Percentiles rank a stretch among this genome's conserved stretches.
Conservation (phyloP, 208 protist genomes). For the Acanthamoeba rhysodes region DNA sequence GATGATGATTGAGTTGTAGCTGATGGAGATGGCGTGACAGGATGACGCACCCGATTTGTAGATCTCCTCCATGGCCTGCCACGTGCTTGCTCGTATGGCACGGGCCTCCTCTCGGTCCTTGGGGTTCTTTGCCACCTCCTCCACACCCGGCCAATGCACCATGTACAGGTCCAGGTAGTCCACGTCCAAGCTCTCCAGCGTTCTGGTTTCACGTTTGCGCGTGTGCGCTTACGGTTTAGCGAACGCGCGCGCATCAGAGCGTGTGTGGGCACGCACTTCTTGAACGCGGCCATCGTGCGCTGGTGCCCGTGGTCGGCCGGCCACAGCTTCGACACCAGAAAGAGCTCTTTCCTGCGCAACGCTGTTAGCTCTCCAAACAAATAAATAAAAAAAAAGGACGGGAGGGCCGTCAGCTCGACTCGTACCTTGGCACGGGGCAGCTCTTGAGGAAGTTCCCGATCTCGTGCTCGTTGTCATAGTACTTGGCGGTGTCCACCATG, state of each 20-base stretch:
- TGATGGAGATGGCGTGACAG: too few species aligned
- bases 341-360: slow-evolving; percentile 38
- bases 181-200: slow-evolving; percentile 12
- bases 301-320: neutral
- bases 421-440: slow-evolving; percentile 8
- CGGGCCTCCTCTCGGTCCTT: slow-evolving; percentile 29
- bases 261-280: neutral
- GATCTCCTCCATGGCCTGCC: slow-evolving; percentile 54
- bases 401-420: too few species aligned
- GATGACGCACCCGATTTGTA: neutral
- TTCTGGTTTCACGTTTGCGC: neutral
- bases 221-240: too few species aligned
- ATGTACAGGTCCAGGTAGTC: slow-evolving; percentile 69
- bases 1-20: too few species aligned
- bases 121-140: slow-evolving; percentile 26
- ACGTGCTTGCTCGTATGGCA: slow-evolving; percentile 19
- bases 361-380: too few species aligned
- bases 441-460: slow-evolving; percentile 43
- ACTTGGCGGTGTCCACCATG: slow-evolving; percentile 47
- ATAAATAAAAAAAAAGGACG: too few species aligned
- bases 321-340: slow-evolving; percentile 60
- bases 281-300: neutral
- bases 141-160: slow-evolving; percentile 60
- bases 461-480: slow-evolving; percentile 44
- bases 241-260: too few species aligned